Base-by-base conservation (phyloP, 768 basidiomycete species). In the Lentinula detonsa region DNA sequence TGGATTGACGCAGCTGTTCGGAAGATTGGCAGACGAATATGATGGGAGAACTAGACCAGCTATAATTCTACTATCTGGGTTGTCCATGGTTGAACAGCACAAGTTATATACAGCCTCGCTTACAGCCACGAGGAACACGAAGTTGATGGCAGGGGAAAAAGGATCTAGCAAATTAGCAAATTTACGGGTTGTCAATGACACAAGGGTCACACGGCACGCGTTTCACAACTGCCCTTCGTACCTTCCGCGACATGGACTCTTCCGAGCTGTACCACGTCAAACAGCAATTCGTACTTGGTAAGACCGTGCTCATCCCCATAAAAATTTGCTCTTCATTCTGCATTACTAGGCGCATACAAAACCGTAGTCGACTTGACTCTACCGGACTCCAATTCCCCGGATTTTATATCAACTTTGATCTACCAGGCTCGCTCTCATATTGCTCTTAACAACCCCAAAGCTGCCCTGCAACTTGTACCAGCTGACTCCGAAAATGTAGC, bases 401-500 rank as follows among this genome's bases (percentile, higher is more conserved):
- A 91, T 66, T 89, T 88, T 70, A 73, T 74, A 9, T 81, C 84
- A 4, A 82, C 80, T 5, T 67, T 90, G n/a, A 73, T 93, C 33
- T 93, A 91, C 78, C 83, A 90, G 73, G 85, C 88, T 40, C 88
- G 93, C 60, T 84, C 92, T 1, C 78, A 85, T 65, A 84, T 95
- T 59, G 91, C 92, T 1, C 80, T 89, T 4, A 77, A 83, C 52
- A 76, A 89, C 62, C 72, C 87, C 5, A 68, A 81, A 49, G 75
- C 81, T 3, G 89, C 85, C 1, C 68, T 84, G 34, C 72, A 81
- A 35, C 69, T 93, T 35, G 68, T 92, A 23, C 83, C 86, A 48
- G 66, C 72, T 18, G 81, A 79, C 35, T 73, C 84, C 0, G 87
- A 88, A 60, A 86, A 86, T 66, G 76, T 90, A 46, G 78, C 88